Conservation (phyloP, 202 grass and related monocot species). For the Elaeis oleifera region DNA sequence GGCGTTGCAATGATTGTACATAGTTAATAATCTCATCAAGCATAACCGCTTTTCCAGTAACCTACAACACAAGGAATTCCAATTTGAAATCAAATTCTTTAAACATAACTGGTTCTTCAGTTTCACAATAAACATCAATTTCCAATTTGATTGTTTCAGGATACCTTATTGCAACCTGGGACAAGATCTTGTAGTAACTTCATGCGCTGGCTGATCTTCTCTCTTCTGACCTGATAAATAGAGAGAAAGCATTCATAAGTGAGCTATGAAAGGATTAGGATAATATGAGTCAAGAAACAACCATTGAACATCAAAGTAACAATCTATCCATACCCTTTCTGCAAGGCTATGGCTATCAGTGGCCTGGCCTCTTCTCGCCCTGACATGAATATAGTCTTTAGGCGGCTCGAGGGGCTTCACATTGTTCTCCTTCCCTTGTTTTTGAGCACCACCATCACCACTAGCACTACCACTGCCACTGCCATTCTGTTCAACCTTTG, state of each 20-base stretch:
- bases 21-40: constrained; percentile 99
- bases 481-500: constrained; percentile 40
- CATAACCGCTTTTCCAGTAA: constrained; percentile 99
- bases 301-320: constrained; percentile 16
- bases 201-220: constrained; percentile 98
- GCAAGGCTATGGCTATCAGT: constrained; percentile 96
- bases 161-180: constrained; percentile 96
- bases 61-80: constrained; percentile 54
- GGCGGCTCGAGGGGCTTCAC: constrained; percentile 49
- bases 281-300: not conserved
- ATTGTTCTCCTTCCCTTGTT: constrained; percentile 50
- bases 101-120: constrained; percentile 13
- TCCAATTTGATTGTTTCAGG: not conserved
- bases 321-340: constrained; percentile 61
- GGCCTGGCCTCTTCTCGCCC: constrained; percentile 86
- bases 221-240: constrained; percentile 72
- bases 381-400: constrained; percentile 92
- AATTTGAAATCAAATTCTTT: constrained; percentile 28
- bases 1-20: constrained; percentile 93
- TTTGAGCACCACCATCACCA: constrained; percentile 18
- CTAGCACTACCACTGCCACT: not conserved
- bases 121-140: not conserved
- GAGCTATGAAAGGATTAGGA: not conserved
- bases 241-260: constrained; percentile 1
- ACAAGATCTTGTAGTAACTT: constrained; percentile 98